These are phyloP conservation scores for Berberis thunbergii DNA, from an alignment of 164 flowering plant genomes.

Conservation along the genomic window DNA sequence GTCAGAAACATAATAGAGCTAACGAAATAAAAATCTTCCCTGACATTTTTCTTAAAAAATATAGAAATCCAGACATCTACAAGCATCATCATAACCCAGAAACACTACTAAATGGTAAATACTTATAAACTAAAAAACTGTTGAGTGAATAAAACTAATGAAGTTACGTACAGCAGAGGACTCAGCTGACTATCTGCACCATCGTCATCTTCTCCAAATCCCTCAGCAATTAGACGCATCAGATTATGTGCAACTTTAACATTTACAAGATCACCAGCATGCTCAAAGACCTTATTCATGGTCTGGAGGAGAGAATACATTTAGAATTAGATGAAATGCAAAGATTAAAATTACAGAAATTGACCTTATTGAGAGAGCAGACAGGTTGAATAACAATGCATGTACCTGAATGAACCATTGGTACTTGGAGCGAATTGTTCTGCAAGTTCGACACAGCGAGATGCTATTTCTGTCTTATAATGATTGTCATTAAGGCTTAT, in stretches of 20 bases:
- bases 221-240: slow-evolving; percentile 97
- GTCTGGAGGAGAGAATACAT: slow-evolving; percentile 45
- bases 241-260: slow-evolving; percentile 86
- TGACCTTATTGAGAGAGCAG: not conserved
- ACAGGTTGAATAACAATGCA: not conserved
- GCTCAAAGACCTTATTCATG: slow-evolving; percentile 99
- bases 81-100: too few species aligned
- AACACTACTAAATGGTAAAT: too few species aligned
- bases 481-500: slow-evolving; percentile 86
- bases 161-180: slow-evolving; percentile 83
- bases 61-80: too few species aligned
- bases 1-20: too few species aligned
- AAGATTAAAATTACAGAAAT: not conserved
- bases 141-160: not conserved
- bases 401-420: slow-evolving; percentile 96
- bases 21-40: too few species aligned
- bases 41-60: too few species aligned
- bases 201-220: slow-evolving; percentile 94
- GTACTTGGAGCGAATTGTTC: slow-evolving; percentile 98
- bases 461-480: slow-evolving; percentile 93
- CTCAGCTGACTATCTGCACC: slow-evolving; percentile 75
- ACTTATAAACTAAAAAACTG: not conserved
- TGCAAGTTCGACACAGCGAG: slow-evolving; percentile 94
- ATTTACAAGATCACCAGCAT: slow-evolving; percentile 94
- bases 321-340: not conserved